Base-by-base conservation (phyloP, 495 filamentous ascomycete genomes). In the Daldinia bambusicola region DNA sequence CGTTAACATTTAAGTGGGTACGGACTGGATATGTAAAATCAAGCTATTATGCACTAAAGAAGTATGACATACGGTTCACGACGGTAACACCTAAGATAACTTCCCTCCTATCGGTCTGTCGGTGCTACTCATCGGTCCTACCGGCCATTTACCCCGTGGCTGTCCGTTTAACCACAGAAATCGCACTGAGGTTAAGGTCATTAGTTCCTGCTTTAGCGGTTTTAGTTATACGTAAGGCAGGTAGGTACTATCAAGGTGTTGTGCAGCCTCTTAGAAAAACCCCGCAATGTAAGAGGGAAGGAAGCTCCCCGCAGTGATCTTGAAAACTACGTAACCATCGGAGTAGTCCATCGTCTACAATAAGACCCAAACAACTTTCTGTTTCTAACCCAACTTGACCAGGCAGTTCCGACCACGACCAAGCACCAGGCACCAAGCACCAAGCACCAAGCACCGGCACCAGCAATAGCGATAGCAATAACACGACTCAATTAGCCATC, bases 261-360 rank as follows among this genome's bases (percentile, higher is more conserved):
- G 63, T 59, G 13, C 51, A 56, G 50, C 12, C 31, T 20, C 14
- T 22, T 61, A 36, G 65, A 65, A 72, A 72, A 69, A 72, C 70
- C 70, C 70, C 70, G 65, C 70, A 72, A 66, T 61, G 64, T 62
- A 53, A 69, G 43, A 73, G 48, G 57, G 66, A 73, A 53, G 52
- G 66, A 73, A 69, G 66, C 70, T 63, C 70, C 70, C 70, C 66
- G 70, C 70, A 68, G 38, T 31, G 66, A 69, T 69, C 59, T 63
- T 16, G 45, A 36, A 20, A 60, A n/a, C 55, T 56, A 59, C 34
- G 20, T 40, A 59, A 62, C 56, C 57, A 56, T 63, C 63, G 61
- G 45, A 69, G 55, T 43, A 64, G 59, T 61, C 56, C 64, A 63
- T 72, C 60, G 51, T 68, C 36, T 48, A 32, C 55, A 41, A 63